Conservation (phyloP, 2,329 filamentous ascomycete genomes). For the Penicillium crustosum region DNA sequence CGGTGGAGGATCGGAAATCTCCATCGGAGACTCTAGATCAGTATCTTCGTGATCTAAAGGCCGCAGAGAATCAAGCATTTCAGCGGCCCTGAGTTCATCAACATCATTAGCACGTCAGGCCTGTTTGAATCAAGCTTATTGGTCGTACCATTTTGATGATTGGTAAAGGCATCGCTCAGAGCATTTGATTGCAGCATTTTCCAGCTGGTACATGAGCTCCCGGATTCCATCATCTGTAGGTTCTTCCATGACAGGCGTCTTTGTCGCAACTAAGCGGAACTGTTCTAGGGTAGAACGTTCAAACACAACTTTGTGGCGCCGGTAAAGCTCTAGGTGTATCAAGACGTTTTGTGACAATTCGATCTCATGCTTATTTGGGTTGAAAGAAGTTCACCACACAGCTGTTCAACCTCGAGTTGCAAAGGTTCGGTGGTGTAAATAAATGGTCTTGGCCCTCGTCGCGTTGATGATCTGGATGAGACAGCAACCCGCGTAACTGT, state of each 20-base stretch:
- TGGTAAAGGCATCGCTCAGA: conserved; percentile 95
- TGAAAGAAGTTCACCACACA: neutral
- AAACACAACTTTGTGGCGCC: neutral
- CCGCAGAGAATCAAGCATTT: conserved; percentile 82
- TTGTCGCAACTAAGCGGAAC: neutral
- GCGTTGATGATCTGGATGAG: neutral
- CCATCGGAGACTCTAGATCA: conserved; percentile 60
- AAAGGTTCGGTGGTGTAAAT: conserved; percentile 1
- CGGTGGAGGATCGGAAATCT: conserved; percentile 51
- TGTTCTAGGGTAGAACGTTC: neutral
- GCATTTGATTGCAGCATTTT: conserved; percentile 84
- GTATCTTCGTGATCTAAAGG: conserved; percentile 57
- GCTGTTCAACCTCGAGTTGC: neutral
- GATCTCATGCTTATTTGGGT: neutral
- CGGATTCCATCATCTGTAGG: conserved; percentile 41
- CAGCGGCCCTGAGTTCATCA: conserved; percentile 70
- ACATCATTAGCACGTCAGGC: conserved; percentile 13
- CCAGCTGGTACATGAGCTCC: conserved; percentile 71
- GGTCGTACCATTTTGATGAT: conserved; percentile 82
- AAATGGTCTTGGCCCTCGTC: neutral
- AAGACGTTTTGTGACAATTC: neutral
- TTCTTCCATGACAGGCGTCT: conserved; percentile 30
- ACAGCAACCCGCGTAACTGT: neutral
- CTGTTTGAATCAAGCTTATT: neutral
- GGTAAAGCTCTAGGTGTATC: neutral